Conservation (phyloP, 192 early-diverging fungal species). For the Podila epicladia region DNA sequence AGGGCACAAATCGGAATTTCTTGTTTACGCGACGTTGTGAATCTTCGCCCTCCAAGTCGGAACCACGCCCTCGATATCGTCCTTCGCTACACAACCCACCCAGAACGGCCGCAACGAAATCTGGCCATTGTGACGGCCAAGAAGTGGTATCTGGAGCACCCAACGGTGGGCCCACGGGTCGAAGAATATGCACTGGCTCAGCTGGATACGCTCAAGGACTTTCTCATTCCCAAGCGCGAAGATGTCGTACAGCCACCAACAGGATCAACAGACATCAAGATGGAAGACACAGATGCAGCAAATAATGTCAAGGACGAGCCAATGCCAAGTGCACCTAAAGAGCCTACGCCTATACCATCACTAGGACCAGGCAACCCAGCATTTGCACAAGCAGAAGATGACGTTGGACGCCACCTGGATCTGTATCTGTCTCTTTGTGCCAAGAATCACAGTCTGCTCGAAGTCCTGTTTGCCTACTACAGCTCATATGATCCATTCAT, state of each 20-base stretch:
- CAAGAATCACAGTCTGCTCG: conserved; percentile 75
- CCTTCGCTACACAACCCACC: conserved; percentile 39
- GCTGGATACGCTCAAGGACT: conserved; percentile 24
- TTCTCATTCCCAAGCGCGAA: conserved; percentile 19
- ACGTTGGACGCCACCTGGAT: conserved; percentile 73
- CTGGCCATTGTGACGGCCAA: conserved; percentile 55
- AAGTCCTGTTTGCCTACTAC: conserved; percentile 32
- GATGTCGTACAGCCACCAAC: neutral
- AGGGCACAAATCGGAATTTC: conserved; percentile 44
- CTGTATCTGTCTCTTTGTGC: conserved; percentile 81
- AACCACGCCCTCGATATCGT: conserved; percentile 27
- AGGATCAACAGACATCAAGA: neutral
- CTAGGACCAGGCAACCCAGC: conserved; percentile 11
- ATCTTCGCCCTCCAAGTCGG: conserved; percentile 42
- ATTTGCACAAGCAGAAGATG: conserved; percentile 63
- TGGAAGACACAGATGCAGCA: conserved; percentile 5
- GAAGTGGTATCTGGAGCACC: conserved; percentile 49
- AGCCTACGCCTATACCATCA: conserved; percentile 60
- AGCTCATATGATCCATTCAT: conserved; percentile 38
- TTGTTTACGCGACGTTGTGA: conserved; percentile 42
- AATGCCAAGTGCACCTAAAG: neutral
- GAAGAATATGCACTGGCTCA: conserved; percentile 36
- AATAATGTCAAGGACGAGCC: conserved; percentile 15
- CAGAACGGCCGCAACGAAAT: conserved; percentile 51
- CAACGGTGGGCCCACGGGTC: conserved; percentile 32